A percentile compares a stretch with the other conserved stretches of the same genome.
These are phyloP conservation scores for Pancytospora epiphaga DNA, from an alignment of 371 early-diverging fungal species.

Conservation along the genomic window DNA sequence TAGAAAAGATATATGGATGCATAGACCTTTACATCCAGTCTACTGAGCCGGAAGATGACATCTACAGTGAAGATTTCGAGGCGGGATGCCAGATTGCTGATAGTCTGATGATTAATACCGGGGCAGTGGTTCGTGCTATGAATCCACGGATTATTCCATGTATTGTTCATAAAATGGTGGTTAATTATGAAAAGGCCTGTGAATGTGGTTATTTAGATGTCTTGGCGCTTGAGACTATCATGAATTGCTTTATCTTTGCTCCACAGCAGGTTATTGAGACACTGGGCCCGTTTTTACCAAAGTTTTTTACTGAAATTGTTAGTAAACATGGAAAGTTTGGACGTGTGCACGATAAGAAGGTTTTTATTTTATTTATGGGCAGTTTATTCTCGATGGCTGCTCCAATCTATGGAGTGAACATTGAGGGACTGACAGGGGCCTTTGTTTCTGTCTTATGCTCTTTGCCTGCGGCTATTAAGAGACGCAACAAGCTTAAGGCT, in stretches of 20 bases:
- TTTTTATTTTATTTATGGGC: constrained; percentile 56
- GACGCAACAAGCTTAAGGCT: constrained; percentile 50
- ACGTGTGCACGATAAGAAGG: constrained; percentile 61
- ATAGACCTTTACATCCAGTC: constrained; percentile 14
- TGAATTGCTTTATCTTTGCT: constrained; percentile 54
- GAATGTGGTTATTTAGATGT: constrained; percentile 31
- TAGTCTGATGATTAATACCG: constrained; percentile 56
- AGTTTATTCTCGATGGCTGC: constrained; percentile 24
- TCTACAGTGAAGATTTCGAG: constrained; percentile 57
- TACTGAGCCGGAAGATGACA: constrained; percentile 35
- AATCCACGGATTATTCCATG: constrained; percentile 27
- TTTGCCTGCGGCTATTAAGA: constrained; percentile 55
- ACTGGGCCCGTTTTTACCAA: constrained; percentile 24
- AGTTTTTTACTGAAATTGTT: constrained; percentile 29
- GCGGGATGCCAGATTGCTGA: constrained; percentile 58
- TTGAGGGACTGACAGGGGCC: constrained; percentile 17
- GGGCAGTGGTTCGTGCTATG: constrained; percentile 24
- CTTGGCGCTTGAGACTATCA: constrained; percentile 38
- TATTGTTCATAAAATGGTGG: constrained; percentile 38
- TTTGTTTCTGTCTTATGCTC: constrained; percentile 41
- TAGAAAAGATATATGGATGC: constrained; percentile 23
- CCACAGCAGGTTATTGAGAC: constrained; percentile 30
- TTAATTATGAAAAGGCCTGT: constrained; percentile 11
- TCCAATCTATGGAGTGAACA: constrained; percentile 14
- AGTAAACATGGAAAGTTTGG: constrained; percentile 43